Evolutionary conservation across 2,329 filamentous ascomycete genomes (phyloP).

Genomic region (Claviceps fusiformis): DNA sequence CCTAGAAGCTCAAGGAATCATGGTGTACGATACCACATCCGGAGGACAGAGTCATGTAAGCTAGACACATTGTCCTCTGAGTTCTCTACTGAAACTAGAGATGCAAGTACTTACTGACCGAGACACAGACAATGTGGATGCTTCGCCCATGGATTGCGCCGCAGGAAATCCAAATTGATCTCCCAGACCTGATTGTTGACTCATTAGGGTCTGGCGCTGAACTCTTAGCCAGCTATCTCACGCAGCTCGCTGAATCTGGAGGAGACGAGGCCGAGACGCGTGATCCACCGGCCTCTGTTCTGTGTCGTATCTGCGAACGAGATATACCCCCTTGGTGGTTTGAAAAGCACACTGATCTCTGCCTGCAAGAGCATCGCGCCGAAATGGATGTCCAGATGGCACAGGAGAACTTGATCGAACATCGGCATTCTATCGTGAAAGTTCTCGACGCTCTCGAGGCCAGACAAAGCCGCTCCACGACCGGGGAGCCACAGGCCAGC

Average conservation of each 20-base stretch:
- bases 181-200: slow-evolving; percentile 79
- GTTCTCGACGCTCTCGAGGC: slow-evolving; percentile 86
- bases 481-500: slow-evolving; percentile 36
- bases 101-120: slow-evolving; percentile 2
- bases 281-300: slow-evolving; percentile 72
- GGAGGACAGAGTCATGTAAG: slow-evolving; percentile 83
- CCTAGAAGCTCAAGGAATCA: slow-evolving; percentile 92
- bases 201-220: slow-evolving; percentile 90
- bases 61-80: slow-evolving; percentile 9
- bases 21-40: slow-evolving; percentile 84
- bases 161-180: slow-evolving; percentile 88
- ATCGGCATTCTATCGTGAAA: slow-evolving; percentile 87
- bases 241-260: slow-evolving; percentile 71
- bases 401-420: slow-evolving; percentile 82
- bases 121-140: slow-evolving; percentile 95
- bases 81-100: neutral
- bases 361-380: slow-evolving; percentile 85
- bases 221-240: slow-evolving; percentile 87
- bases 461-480: slow-evolving; percentile 50
- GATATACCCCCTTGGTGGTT: slow-evolving; percentile 99
- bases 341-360: slow-evolving; percentile 95
- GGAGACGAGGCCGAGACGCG: slow-evolving; percentile 62
- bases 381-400: slow-evolving; percentile 97
- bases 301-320: slow-evolving; percentile 94
- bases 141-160: slow-evolving; percentile 79